Evolutionary conservation across 106 monocot genomes (phyloP), one percentile per base, ranked within the genome.

Genomic region (Vanilla planifolia): DNA sequence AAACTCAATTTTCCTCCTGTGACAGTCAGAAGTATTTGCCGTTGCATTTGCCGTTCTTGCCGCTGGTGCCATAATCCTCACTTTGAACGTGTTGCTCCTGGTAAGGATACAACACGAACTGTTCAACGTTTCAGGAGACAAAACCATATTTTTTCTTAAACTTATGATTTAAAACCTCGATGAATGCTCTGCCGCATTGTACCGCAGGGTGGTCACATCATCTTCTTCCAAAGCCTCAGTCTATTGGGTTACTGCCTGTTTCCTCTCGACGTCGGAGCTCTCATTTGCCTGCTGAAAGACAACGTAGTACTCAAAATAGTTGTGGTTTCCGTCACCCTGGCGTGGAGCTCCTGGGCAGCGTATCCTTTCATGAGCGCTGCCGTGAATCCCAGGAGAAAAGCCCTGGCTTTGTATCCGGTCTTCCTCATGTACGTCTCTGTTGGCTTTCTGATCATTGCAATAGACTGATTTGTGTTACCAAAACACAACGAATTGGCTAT

Each of bases 281-380:
- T 94, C 22, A 51, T 89, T 22, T 94, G 89, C 77, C 61, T 94
- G 85, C 69, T 89, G 34, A 82, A 71, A 52, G 77, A 82, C 48
- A 94, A 78, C 60, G 80, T 94, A 39, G 66, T 94, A 34, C 22
- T 94, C 29, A 94, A 94, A 68, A 57, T 94, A n/a, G 66, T 89
- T 20, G 71, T 86, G 35, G 89, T 94, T 48, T 52, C 68, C 0
- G 50, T 89, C 25, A 68, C 85, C 35, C 61, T 94, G 69, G 80
- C 82, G 20, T 94, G 89, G 94, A 94, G 94, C 48, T 86, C 89
- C 19, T 94, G 94, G 89, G 94, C 94, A 27, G 94, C 89, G n/a
- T 94, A 94, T 55, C 94, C 94, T 0, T 94, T 89, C 75, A 86
- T 94, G 83, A 94, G 94, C 47, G 89, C 80, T 22, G 94, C 86